Conservation (phyloP, 192 early-diverging fungal genomes). For the Lobosporangium transversale region DNA sequence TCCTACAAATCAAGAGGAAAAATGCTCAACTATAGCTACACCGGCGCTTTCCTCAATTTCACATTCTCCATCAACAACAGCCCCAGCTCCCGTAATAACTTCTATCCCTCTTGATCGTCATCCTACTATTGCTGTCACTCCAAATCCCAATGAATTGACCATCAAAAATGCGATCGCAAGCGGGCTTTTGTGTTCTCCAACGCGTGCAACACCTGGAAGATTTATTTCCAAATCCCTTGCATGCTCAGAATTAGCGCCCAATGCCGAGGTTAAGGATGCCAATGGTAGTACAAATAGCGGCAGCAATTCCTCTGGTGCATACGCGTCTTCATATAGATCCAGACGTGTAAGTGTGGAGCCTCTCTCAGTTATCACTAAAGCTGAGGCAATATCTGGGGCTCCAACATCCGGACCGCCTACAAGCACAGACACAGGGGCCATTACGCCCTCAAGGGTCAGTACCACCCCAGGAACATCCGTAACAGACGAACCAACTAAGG, state of each 20-base stretch:
- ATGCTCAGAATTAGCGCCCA: too few relatives aligned
- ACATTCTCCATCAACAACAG: too few relatives aligned
- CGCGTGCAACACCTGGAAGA: background rate
- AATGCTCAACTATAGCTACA: too few relatives aligned
- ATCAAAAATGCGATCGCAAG: slow-evolving; percentile 14
- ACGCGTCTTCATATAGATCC: slow-evolving; percentile 18
- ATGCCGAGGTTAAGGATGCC: background rate
- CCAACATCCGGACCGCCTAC: too few relatives aligned
- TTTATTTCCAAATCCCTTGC: slow-evolving; percentile 9
- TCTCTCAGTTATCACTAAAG: slow-evolving; percentile 13
- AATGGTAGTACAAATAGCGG: background rate
- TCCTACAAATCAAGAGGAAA: too few relatives aligned
- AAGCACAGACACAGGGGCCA: too few relatives aligned
- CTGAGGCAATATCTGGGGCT: too few relatives aligned
- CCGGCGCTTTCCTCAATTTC: too few relatives aligned
- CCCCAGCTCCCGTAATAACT: background rate
- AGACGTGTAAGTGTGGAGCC: slow-evolving; percentile 12
- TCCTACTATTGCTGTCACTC: background rate
- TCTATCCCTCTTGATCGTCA: background rate
- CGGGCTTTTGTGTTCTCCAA: slow-evolving; percentile 16
- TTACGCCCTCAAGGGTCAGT: too few relatives aligned
- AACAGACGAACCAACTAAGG: slow-evolving; percentile 1
- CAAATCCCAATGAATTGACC: background rate
- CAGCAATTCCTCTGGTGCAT: background rate
- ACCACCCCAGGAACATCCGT: background rate